Evolutionary conservation across 306 rosid species (phyloP).

Genomic region (Acacia acuminata): DNA sequence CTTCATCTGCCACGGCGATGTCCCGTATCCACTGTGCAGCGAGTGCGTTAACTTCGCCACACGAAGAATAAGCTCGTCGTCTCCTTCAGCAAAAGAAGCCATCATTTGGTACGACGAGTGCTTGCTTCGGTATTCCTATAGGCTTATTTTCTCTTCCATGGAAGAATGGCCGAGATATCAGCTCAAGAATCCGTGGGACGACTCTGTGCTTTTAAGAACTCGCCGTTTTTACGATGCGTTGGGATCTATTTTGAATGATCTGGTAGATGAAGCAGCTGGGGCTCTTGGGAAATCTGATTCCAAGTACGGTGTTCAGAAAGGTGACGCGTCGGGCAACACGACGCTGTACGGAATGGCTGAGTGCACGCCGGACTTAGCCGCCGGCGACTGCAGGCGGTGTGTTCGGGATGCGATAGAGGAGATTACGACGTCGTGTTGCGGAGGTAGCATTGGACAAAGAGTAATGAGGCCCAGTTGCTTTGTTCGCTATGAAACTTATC

Average conservation of each 20-base stretch:
- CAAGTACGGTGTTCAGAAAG: constrained; percentile 35
- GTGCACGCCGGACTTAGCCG: constrained; percentile 49
- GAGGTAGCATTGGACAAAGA: constrained; percentile 41
- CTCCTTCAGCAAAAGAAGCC: constrained; percentile 35
- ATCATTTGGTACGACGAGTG: constrained; percentile 56
- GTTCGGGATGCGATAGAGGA: constrained; percentile 31
- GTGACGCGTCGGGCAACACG: constrained; percentile 4
- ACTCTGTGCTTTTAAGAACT: constrained; percentile 31
- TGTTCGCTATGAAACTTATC: constrained; percentile 44
- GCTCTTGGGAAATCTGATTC: constrained; percentile 10
- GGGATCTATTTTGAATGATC: constrained; percentile 23
- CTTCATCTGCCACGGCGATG: constrained; percentile 51
- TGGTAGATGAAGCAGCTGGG: constrained; percentile 28
- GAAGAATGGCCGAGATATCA: constrained; percentile 37
- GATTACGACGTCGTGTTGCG: constrained; percentile 38
- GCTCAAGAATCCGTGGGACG: constrained; percentile 40
- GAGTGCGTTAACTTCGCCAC: constrained; percentile 48
- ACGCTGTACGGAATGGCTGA: constrained; percentile 46
- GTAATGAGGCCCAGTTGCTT: constrained; percentile 46
- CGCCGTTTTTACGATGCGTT: constrained; percentile 30
- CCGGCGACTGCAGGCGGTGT: constrained; percentile 35
- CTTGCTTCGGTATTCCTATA: constrained; percentile 38
- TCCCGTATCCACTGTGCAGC: constrained; percentile 38
- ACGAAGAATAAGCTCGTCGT: constrained; percentile 8
- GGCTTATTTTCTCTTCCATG: constrained; percentile 32